phyloP scores from a whole-genome alignment of 2,329 filamentous ascomycete genomes.

The Alternaria arborescens region DNA sequence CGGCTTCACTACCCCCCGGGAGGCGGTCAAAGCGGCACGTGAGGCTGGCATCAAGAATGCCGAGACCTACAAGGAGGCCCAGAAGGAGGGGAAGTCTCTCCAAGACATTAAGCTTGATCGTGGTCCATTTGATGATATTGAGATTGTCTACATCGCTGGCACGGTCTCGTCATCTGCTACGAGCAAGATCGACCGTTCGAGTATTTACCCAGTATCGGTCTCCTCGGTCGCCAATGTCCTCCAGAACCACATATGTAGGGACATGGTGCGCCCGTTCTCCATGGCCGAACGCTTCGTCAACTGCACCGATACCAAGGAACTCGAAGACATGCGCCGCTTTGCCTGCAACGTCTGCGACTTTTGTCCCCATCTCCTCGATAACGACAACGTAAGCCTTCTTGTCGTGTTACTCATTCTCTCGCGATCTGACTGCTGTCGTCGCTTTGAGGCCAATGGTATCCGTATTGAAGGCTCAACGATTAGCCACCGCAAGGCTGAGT shows the following conservation, averaged over 20 bases:
- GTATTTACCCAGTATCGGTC: conserved; percentile 48
- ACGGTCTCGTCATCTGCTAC: conserved; percentile 50
- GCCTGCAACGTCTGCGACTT: conserved; percentile 49
- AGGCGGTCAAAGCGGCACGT: conserved; percentile 47
- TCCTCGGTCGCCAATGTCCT: conserved; percentile 45
- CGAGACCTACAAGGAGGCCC: conserved; percentile 21
- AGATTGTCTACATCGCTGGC: conserved; percentile 50
- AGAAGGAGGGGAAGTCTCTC: conserved; percentile 25
- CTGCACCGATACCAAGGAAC: conserved; percentile 43
- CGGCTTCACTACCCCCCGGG: conserved; percentile 39
- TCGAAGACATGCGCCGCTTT: conserved; percentile 44
- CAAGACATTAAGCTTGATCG: conserved; percentile 34
- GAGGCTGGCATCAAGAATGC: conserved; percentile 29
- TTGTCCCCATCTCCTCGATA: conserved; percentile 50
- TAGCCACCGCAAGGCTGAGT: conserved; percentile 49
- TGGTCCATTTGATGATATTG: conserved; percentile 49
- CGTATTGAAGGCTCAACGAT: conserved; percentile 51
- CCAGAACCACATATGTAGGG: conserved; percentile 45
- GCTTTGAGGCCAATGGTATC: conserved; percentile 49
- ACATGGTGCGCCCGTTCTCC: conserved; percentile 46
- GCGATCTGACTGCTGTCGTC: conserved; percentile 46
- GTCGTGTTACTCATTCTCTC: conserved; percentile 48
- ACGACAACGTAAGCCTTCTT: conserved; percentile 49
- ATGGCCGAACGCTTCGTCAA: conserved; percentile 48
- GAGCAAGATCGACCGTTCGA: conserved; percentile 43